Evolutionary conservation across 1,284 basidiomycete genomes (phyloP), one percentile per base, ranked within the genome.

Genomic region (Cerrena zonata): DNA sequence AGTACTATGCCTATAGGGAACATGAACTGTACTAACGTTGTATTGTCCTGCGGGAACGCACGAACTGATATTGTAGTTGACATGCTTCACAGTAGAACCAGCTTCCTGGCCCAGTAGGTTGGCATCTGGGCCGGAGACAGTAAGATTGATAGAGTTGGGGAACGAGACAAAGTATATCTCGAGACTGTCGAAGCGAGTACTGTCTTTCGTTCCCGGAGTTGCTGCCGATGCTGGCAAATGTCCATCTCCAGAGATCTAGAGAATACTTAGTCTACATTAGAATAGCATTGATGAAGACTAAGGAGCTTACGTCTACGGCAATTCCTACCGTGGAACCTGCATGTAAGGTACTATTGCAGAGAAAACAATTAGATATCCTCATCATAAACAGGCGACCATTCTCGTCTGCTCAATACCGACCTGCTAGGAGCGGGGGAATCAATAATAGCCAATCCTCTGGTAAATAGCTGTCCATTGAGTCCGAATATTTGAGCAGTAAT

Each of bases 101-200:
- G 55, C 58, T 58, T 77, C 73, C 39, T 67, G 64, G 4, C 60
- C 63, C 18, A 78, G 64, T 24, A 79, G 57, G 10, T 52, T 60
- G 4, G 74, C 58, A 15, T 34, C 30, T 7, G 7, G 7, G 5
- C 72, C 73, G 23, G 63, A 56, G 19, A 80, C 73, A 15, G 77
- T 79, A 25, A 75, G 54, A 57, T 80, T 80, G 22, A 70, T 52
- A 27, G 66, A 63, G 34, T 63, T 69, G 50, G 69, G 56, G 19
- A 68, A 65, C 5, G 77, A 80, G 12, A 76, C 68, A 26, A 79
- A 68, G 57, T 73, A 81, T 38, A 80, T 71, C 48, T 76, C 69
- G 22, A 80, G 63, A 24, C 65, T 67, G 52, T 73, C 69, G 61
- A 70, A 77, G 45, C 69, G 65, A 4, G 74, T 78, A 2, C 69